A percentile compares a stretch with the other conserved stretches of the same genome.
These are phyloP conservation scores for Malus sieversii DNA, from an alignment of 306 rosid genomes.

Conservation along the genomic window DNA sequence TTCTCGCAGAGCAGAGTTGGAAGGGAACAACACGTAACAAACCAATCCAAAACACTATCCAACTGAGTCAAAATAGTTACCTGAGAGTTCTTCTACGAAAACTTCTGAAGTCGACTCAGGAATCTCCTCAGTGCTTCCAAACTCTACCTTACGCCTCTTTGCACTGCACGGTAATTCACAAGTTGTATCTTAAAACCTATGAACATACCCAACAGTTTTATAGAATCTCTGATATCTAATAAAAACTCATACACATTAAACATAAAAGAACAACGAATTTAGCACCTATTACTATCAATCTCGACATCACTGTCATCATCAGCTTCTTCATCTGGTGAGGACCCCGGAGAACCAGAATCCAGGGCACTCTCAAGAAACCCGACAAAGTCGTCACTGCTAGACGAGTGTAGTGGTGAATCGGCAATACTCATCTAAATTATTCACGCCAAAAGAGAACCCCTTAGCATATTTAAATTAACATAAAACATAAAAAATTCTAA, in stretches of 20 bases:
- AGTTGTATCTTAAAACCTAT: neutral
- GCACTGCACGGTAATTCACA: neutral
- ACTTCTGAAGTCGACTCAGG: neutral
- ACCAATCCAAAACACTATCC: neutral
- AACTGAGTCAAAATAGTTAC: neutral
- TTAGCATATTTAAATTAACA: neutral
- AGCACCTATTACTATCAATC: neutral
- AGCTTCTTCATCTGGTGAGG: neutral
- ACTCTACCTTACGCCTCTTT: constrained; percentile 10
- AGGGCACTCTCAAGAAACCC: neutral
- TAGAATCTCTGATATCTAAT: neutral
- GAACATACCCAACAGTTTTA: neutral
- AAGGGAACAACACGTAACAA: neutral
- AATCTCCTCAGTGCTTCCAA: neutral
- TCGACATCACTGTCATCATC: neutral
- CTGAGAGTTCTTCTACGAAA: neutral
- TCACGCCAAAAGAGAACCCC: neutral
- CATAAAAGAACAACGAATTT: neutral
- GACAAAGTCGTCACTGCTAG: neutral
- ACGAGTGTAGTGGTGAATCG: neutral
- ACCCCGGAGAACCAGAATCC: neutral
- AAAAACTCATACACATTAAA: neutral
- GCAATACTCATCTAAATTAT: constrained; percentile 15
- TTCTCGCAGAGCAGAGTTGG: neutral
- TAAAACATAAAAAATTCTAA: too few relatives aligned